Base-by-base conservation (phyloP, 768 basidiomycete genomes). In the Scleroderma citrinum region DNA sequence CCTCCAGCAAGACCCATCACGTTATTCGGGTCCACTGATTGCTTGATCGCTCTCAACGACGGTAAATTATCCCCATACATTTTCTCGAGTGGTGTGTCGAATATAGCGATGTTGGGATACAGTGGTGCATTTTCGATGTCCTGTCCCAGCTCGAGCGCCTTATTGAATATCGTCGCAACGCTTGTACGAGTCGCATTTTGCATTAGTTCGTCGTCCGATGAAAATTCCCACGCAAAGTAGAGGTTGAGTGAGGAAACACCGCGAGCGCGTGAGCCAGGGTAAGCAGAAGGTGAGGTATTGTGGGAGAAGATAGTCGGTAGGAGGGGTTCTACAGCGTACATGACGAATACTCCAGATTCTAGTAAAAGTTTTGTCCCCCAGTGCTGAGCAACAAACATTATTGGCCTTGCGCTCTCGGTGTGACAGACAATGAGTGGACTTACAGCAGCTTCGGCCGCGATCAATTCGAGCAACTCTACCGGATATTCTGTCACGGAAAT, bases 1-100 rank as follows among this genome's bases (percentile, higher is more conserved):
- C 83, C 84, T 5, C 83, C 83, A n/a, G 83, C 72, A 16, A 83
- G 73, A 14, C 72, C 75, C 82, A 87, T 86, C 35, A 84, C 71
- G 56, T 78, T 72, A 10, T 65, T 44, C 0, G 83, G 83, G 60
- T 87, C 84, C 46, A 78, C 69, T 19, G 41, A 47, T 48, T 51
- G 56, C 57, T 76, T 79, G 14, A 83, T 60, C 12, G 46, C 51
- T 46, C 59, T 51, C 50, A 84, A 55, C 45, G 40, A 59, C 13
- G 59, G 58, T 3, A 85, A 42, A 49, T 82, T 78, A 3, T 38
- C 53, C 3, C 79, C 81, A 53, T 79, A 84, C 24, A 87, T 66
- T 7, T n/a, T 51, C 46, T 71, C 62, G 19, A 82, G 46, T 0
- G 80, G 72, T 4, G 81, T 82, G 46, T 73, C 73, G 34, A 54